Base-by-base conservation (phyloP, 129 eudicot genomes). In the Chrysanthemum seticuspe region DNA sequence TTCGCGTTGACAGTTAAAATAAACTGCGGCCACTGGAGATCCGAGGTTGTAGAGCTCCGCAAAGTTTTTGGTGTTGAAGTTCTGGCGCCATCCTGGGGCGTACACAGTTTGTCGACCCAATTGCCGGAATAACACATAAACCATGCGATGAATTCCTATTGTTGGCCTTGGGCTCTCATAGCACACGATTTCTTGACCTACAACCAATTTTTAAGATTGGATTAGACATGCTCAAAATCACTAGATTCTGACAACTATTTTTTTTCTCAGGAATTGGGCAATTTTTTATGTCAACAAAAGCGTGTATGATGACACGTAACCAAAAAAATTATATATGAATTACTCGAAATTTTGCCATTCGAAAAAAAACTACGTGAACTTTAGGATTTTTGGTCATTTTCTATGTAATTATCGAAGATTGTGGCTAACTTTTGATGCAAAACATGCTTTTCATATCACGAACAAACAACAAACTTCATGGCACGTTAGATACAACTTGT, bases 11-110 rank as follows among this genome's bases (percentile, higher is more conserved):
- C 91, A 91, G 40, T 91, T 91, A 56, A 80, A 91, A 68, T 91
- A 91, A 19, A 87, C 94, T 1, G 95, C 91, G 0, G 97, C 97
- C 21, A 90, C 97, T 0, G 97, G 97, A 5, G 83, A 81, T 16
- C 95, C 95, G 19, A 91, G 97, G 54, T 91, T 91, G 73, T 91
- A 91, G 2, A 84, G 83, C 74, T 91, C 95, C 1, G 97, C 97
- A 78, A 90, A 90, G 66, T 87, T 86, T 66, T 89, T 79, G 0
- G 87, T 87, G 82, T 82, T 90, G 86, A 90, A 90, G 55, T 90
- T 90, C 31, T 90, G 97, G 55, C 95, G 97, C 95, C 97, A 90
- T 11, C 89, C 89, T 1, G 97, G 97, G 3, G 97, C 85, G 15
- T 90, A 87, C 50, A 90, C 95, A 5, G 97, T 90, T 71, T 90